These are phyloP conservation scores for Malus hybrid DNA, from an alignment of 331 rosid genomes.

Conservation along the genomic window DNA sequence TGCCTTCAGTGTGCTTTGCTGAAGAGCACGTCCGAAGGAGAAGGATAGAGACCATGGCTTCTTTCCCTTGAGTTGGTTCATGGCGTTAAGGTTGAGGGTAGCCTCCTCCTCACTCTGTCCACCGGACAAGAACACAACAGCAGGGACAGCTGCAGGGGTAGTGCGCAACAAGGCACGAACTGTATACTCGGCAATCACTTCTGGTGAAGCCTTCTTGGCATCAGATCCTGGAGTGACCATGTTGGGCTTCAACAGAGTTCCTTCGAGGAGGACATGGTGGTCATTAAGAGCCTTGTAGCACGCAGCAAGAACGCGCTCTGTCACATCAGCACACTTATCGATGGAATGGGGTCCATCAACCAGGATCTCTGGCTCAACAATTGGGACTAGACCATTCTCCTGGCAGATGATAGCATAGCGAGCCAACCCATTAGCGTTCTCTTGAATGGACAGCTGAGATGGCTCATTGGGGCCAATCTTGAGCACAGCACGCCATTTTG, in stretches of 20 bases:
- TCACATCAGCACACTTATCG: slow-evolving; percentile 68
- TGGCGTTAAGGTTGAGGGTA: slow-evolving; percentile 75
- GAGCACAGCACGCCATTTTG: slow-evolving; percentile 93
- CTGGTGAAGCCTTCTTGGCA: slow-evolving; percentile 49
- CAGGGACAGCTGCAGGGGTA: slow-evolving; percentile 76
- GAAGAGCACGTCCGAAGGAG: slow-evolving; percentile 91
- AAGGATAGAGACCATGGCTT: slow-evolving; percentile 92
- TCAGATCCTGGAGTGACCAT: slow-evolving; percentile 96
- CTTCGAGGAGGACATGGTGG: slow-evolving; percentile 84
- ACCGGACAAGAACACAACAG: slow-evolving; percentile 80
- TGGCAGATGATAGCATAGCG: slow-evolving; percentile 78
- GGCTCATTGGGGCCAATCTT: slow-evolving; percentile 80
- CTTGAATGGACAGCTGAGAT: slow-evolving; percentile 65
- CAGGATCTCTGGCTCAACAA: slow-evolving; percentile 88
- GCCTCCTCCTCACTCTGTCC: slow-evolving; percentile 99
- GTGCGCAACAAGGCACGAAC: slow-evolving; percentile 71
- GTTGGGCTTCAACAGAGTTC: slow-evolving; percentile 88
- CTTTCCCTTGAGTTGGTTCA: slow-evolving; percentile 66
- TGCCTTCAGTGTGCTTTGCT: slow-evolving; percentile 84
- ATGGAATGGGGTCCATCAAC: slow-evolving; percentile 83
- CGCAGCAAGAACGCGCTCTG: slow-evolving; percentile 79
- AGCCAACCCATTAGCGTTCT: slow-evolving; percentile 77
- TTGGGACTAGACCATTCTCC: slow-evolving; percentile 86
- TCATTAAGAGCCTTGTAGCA: slow-evolving; percentile 85
- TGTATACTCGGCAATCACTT: slow-evolving; percentile 66